Percentiles rank a stretch among this genome's conserved stretches.
phyloP scores from a whole-genome alignment of 352 stramenopile species.

The Bremia lactucae region DNA sequence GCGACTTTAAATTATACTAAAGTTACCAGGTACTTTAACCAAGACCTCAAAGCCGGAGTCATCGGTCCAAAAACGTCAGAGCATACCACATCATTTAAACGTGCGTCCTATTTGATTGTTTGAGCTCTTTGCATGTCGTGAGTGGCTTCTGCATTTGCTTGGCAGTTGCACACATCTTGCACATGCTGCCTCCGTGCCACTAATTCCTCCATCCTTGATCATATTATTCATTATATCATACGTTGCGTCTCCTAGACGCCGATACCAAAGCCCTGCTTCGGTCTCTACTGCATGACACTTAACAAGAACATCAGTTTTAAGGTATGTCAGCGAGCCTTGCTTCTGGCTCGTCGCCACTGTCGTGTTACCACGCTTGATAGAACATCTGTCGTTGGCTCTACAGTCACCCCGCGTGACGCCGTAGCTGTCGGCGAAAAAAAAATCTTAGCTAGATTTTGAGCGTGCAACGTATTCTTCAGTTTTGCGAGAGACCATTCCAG shows the following conservation, averaged over 20 bases:
- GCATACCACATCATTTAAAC: not conserved
- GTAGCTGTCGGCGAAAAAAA: not conserved
- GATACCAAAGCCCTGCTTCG: not conserved
- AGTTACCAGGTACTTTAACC: not conserved
- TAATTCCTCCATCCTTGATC: not conserved
- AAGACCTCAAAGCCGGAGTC: not conserved
- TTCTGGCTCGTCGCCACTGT: not conserved
- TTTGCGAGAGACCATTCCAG: not conserved
- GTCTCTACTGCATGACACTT: not conserved
- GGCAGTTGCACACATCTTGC: not conserved
- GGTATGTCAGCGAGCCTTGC: not conserved
- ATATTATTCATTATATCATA: not conserved
- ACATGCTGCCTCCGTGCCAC: not conserved
- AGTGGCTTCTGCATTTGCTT: not conserved
- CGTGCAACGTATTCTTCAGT: not conserved
- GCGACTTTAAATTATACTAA: not conserved
- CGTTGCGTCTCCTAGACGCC: not conserved
- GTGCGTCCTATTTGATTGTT: not conserved
- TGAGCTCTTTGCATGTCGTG: not conserved
- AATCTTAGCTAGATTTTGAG: not conserved
- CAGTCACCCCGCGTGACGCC: not conserved
- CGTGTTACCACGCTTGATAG: not conserved
- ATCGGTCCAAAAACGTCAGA: not conserved
- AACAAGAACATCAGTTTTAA: not conserved
- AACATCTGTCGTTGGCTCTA: not conserved